Percentiles rank a stretch among this genome's conserved stretches.
These are phyloP conservation scores for Verticillium zaregamsianum DNA, from an alignment of 2,329 filamentous ascomycete genomes.

Conservation along the genomic window DNA sequence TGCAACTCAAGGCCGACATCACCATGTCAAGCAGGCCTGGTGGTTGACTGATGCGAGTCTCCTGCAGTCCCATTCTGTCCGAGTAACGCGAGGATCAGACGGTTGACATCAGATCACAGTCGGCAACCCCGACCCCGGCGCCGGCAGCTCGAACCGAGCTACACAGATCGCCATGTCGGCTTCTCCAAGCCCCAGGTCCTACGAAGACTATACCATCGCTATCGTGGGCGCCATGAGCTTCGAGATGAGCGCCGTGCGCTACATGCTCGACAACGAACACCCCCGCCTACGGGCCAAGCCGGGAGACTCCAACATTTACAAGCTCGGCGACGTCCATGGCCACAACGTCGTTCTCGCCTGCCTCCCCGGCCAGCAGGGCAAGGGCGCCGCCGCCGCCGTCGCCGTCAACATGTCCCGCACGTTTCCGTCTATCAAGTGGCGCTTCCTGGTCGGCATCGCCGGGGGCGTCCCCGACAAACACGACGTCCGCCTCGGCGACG, in stretches of 20 bases:
- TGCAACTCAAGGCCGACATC: no score
- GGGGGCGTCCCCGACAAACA: slow-evolving; percentile 14
- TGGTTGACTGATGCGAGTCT: no score
- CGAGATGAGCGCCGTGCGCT: slow-evolving; percentile 21
- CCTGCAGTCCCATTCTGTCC: no score
- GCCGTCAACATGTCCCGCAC: slow-evolving; percentile 17
- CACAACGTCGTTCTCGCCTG: slow-evolving; percentile 23
- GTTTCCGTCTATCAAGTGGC: slow-evolving; percentile 18
- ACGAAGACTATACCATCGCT: not conserved
- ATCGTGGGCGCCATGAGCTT: slow-evolving; percentile 15
- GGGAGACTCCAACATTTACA: slow-evolving; percentile 19
- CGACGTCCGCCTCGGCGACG: slow-evolving; percentile 13
- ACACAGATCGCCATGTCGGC: no score
- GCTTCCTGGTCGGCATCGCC: slow-evolving; percentile 21
- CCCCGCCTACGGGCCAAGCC: not conserved
- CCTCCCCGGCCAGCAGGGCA: slow-evolving; percentile 19
- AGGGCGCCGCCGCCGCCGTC: slow-evolving; percentile 18
- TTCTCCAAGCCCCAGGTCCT: no score
- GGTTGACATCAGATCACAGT: no score
- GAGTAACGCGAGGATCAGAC: no score
- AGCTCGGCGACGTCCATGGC: slow-evolving; percentile 18
- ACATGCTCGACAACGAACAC: slow-evolving; percentile 14
- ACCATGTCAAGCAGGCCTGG: no score
- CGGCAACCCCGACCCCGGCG: no score
- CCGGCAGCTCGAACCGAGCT: no score